phyloP scores from a whole-genome alignment of 2,329 filamentous ascomycete genomes.

The Aspergillus clavatus region DNA sequence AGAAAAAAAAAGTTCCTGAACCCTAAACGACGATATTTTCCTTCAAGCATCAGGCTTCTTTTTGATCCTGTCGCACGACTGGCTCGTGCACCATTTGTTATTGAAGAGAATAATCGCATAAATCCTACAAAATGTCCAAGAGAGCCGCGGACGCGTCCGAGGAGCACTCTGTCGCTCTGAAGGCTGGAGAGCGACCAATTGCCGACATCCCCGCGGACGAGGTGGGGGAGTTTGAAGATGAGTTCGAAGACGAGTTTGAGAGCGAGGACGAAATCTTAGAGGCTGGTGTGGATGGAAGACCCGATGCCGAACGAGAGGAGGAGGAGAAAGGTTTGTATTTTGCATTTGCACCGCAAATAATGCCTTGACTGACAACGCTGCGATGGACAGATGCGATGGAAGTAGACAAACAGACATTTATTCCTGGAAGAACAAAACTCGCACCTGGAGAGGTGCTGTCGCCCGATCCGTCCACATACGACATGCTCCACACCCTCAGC shows the following conservation, averaged over 20 bases:
- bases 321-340: conserved; percentile 65
- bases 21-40: conserved; percentile 6
- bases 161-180: conserved; percentile 50
- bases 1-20: conserved; percentile 30
- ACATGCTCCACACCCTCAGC: conserved; percentile 92
- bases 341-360: too few relatives aligned
- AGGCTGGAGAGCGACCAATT: conserved; percentile 57
- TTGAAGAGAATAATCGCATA: conserved; percentile 2
- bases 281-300: conserved; percentile 86
- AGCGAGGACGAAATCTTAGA: conserved; percentile 90
- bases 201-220: conserved; percentile 48
- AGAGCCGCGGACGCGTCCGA: conserved; percentile 52
- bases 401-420: conserved; percentile 89
- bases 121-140: conserved; percentile 51
- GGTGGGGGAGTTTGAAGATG: conserved; percentile 62
- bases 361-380: conserved; percentile 13
- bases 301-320: conserved; percentile 88
- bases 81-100: conserved; percentile 14
- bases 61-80: conserved; percentile 18
- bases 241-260: conserved; percentile 96
- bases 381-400: conserved; percentile 68
- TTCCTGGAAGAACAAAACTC: conserved; percentile 87
- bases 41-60: conserved; percentile 12
- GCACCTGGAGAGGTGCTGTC: conserved; percentile 85
- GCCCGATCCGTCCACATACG: conserved; percentile 89